Evolutionary conservation across 192 early-diverging fungal species (phyloP).

Genomic region (Physocladia obscura): DNA sequence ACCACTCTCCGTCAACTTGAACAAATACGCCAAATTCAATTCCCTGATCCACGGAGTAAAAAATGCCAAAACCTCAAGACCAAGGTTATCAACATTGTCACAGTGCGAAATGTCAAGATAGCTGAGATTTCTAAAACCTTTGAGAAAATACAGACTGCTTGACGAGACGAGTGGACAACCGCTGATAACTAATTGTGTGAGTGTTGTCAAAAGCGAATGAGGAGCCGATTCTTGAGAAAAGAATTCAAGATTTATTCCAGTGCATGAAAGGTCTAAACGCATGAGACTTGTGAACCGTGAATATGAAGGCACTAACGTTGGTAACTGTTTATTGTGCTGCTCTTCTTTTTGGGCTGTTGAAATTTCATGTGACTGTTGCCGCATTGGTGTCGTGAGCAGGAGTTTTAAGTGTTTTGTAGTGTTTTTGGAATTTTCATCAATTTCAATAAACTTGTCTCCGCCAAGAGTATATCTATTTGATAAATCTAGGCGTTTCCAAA

Average conservation of each 20-base stretch:
- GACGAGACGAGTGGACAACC: slow-evolving; percentile 40
- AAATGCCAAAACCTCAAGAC: slow-evolving; percentile 38
- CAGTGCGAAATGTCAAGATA: slow-evolving; percentile 48
- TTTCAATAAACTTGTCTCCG: slow-evolving; percentile 32
- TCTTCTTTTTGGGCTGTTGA: not conserved
- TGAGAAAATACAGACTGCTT: slow-evolving; percentile 34
- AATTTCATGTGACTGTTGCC: not conserved
- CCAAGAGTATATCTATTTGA: slow-evolving; percentile 40
- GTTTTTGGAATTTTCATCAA: not conserved
- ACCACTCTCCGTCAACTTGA: slow-evolving; percentile 45
- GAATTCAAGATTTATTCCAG: slow-evolving; percentile 32
- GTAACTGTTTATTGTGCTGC: too few relatives aligned
- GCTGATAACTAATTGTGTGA: slow-evolving; percentile 42
- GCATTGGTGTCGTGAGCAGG: not conserved
- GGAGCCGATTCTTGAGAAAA: slow-evolving; percentile 17
- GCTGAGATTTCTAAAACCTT: slow-evolving; percentile 12
- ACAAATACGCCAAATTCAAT: slow-evolving; percentile 49
- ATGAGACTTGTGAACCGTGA: slow-evolving; percentile 34
- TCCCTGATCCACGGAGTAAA: slow-evolving; percentile 37
- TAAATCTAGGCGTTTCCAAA: slow-evolving; percentile 40
- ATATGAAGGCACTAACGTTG: not conserved
- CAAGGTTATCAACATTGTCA: slow-evolving; percentile 41
- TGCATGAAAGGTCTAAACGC: slow-evolving; percentile 43
- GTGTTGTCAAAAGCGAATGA: slow-evolving; percentile 1
- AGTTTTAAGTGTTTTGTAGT: not conserved